These are phyloP conservation scores for Coemansia sp. DNA, from an alignment of 192 early-diverging fungal species.

Conservation along the genomic window DNA sequence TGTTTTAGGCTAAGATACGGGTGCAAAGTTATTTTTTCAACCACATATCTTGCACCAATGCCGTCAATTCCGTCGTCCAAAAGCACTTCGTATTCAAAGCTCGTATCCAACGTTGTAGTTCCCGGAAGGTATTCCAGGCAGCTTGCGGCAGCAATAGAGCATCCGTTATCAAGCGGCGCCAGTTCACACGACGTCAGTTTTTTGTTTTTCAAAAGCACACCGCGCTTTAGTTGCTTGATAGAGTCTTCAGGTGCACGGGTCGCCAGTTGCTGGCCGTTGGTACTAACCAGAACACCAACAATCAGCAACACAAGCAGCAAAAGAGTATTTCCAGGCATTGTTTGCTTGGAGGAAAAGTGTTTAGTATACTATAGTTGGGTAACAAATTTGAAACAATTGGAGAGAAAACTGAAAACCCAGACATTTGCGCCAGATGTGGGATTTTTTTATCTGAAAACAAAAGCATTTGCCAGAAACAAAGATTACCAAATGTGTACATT, in stretches of 20 bases:
- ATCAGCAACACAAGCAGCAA: too few relatives aligned
- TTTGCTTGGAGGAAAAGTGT: too few relatives aligned
- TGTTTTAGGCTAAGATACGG: conserved; percentile 1
- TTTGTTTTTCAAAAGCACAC: conserved; percentile 9
- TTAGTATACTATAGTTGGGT: too few relatives aligned
- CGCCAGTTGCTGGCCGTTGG: not conserved
- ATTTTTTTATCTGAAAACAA: too few relatives aligned
- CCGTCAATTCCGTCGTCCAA: not conserved
- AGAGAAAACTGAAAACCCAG: too few relatives aligned
- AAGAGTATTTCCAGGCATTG: too few relatives aligned
- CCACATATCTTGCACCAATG: not conserved
- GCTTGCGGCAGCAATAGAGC: conserved; percentile 2
- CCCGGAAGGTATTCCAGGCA: conserved; percentile 6
- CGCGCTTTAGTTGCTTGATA: conserved; percentile 7
- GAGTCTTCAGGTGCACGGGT: not conserved
- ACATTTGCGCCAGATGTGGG: too few relatives aligned
- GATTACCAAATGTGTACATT: too few relatives aligned
- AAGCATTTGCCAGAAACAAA: too few relatives aligned
- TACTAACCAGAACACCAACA: not conserved
- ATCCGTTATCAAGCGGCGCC: conserved; percentile 6
- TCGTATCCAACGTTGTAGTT: conserved; percentile 4
- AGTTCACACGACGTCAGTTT: conserved; percentile 17
- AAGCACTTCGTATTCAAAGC: conserved; percentile 13
- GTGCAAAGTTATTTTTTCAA: conserved; percentile 7
- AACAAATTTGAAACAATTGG: too few relatives aligned